phyloP scores from a whole-genome alignment of 2,329 filamentous ascomycete species.

The Teratosphaeria viscida region DNA sequence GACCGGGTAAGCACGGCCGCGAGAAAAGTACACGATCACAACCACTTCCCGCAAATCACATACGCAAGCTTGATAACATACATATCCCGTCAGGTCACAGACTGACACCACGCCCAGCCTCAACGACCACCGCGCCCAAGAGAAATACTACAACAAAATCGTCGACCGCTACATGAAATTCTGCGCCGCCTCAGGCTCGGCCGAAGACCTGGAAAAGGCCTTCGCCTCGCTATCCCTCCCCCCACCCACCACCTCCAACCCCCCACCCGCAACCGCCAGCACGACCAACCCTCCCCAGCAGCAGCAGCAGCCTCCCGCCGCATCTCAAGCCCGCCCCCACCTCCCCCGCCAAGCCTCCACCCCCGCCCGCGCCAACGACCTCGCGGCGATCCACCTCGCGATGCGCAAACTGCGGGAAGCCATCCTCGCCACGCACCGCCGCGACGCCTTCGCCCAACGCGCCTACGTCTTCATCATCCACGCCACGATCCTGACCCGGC shows the following conservation, averaged over 20 bases:
- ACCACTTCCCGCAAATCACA: background rate
- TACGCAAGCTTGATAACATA: background rate
- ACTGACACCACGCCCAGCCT: conserved; percentile 22
- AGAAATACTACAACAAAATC: conserved; percentile 77
- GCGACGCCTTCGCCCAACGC: conserved; percentile 73
- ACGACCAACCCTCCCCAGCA: background rate
- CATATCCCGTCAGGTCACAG: background rate
- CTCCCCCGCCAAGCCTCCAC: conserved; percentile 13
- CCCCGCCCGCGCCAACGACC: conserved; percentile 46
- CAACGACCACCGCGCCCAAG: conserved; percentile 62
- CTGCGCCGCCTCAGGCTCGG: conserved; percentile 62
- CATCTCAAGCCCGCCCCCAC: conserved; percentile 15
- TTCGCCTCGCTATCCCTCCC: conserved; percentile 54
- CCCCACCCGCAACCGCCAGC: background rate
- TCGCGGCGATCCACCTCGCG: conserved; percentile 67
- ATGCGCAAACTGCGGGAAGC: conserved; percentile 89
- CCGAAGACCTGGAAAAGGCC: conserved; percentile 62
- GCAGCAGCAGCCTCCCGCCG: background rate
- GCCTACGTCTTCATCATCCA: conserved; percentile 88
- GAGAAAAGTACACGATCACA: background rate
- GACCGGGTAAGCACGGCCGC: conserved; percentile 48
- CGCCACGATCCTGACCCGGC: conserved; percentile 65
- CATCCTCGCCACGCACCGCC: conserved; percentile 65
- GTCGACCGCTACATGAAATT: conserved; percentile 83
- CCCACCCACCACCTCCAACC: conserved; percentile 3